phyloP scores from a whole-genome alignment of 805 yeast species.

The Clavispora asparagi region DNA sequence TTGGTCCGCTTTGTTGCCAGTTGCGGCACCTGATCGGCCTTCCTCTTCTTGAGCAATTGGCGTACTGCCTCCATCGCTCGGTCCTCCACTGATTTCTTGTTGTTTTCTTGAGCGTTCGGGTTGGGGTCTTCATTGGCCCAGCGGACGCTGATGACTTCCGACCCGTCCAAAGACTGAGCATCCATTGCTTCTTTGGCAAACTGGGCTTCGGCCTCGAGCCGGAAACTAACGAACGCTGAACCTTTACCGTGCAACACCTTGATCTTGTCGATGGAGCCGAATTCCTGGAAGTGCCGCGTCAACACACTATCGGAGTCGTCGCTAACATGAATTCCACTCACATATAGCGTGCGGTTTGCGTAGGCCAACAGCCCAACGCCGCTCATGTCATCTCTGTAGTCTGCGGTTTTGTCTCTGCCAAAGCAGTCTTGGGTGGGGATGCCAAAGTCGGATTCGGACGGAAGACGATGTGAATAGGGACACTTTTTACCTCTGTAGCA shows the following conservation, averaged over 20 bases:
- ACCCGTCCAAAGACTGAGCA: conserved; percentile 60
- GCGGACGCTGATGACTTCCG: conserved; percentile 62
- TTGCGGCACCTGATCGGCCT: neutral
- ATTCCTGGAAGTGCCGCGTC: conserved; percentile 52
- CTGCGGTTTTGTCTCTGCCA: conserved; percentile 81
- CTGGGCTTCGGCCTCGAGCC: conserved; percentile 71
- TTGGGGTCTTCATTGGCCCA: conserved; percentile 94
- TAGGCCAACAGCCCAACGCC: conserved; percentile 81
- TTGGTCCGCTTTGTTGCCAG: neutral
- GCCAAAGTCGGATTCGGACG: conserved; percentile 51
- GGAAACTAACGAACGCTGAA: conserved; percentile 75
- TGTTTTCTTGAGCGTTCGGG: conserved; percentile 53
- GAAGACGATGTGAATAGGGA: conserved; percentile 72
- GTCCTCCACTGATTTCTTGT: conserved; percentile 46
- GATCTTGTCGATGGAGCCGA: conserved; percentile 71
- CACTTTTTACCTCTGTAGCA: conserved; percentile 78
- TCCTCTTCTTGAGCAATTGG: conserved; percentile 27
- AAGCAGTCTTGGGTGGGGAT: conserved; percentile 78
- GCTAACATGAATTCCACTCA: conserved; percentile 53
- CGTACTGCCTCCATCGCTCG: conserved; percentile 50
- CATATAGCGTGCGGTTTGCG: conserved; percentile 69
- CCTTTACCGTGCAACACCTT: conserved; percentile 56
- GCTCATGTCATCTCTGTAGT: conserved; percentile 86
- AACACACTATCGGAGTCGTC: conserved; percentile 31
- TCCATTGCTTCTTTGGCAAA: conserved; percentile 96